Conservation (phyloP, 2,329 filamentous ascomycete species). For the Diaporthe citriasiana region DNA sequence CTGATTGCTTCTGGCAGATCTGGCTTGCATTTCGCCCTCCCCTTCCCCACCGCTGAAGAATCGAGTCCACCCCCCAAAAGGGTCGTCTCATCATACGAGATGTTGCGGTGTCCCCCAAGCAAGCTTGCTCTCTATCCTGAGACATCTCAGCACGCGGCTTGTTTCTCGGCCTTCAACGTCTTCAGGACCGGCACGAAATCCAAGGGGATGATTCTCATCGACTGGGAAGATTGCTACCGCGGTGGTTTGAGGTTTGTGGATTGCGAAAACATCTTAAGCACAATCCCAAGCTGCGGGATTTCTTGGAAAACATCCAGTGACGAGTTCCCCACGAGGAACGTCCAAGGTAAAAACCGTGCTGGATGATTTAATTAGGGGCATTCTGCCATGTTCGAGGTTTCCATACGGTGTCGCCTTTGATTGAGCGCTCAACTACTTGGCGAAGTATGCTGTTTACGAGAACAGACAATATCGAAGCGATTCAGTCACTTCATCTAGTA, state of each 20-base stretch:
- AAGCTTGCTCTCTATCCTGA: slow-evolving; percentile 25
- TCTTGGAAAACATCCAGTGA: background rate
- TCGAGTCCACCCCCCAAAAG: background rate
- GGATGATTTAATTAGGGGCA: background rate
- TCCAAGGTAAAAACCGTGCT: background rate
- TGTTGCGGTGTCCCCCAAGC: slow-evolving; percentile 6
- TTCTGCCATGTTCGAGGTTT: background rate
- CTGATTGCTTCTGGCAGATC: slow-evolving; percentile 18
- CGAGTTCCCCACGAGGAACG: background rate
- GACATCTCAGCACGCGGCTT: slow-evolving; percentile 29
- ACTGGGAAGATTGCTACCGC: background rate
- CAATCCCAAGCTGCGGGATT: background rate
- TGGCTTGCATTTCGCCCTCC: too few relatives aligned
- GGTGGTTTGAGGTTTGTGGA: slow-evolving; percentile 18
- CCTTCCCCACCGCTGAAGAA: background rate
- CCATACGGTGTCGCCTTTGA: background rate
- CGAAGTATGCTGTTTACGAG: background rate
- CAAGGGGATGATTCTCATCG: background rate
- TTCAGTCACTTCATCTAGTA: background rate
- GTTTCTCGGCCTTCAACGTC: background rate
- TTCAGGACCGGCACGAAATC: too few relatives aligned
- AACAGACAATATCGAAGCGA: background rate
- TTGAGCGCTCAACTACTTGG: background rate
- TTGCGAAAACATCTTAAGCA: slow-evolving; percentile 21
- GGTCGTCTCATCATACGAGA: slow-evolving; percentile 2